Percentiles rank a stretch among this genome's conserved stretches.
phyloP scores from a whole-genome alignment of 2,329 filamentous ascomycete species.

The Diaporthe amygdali region DNA sequence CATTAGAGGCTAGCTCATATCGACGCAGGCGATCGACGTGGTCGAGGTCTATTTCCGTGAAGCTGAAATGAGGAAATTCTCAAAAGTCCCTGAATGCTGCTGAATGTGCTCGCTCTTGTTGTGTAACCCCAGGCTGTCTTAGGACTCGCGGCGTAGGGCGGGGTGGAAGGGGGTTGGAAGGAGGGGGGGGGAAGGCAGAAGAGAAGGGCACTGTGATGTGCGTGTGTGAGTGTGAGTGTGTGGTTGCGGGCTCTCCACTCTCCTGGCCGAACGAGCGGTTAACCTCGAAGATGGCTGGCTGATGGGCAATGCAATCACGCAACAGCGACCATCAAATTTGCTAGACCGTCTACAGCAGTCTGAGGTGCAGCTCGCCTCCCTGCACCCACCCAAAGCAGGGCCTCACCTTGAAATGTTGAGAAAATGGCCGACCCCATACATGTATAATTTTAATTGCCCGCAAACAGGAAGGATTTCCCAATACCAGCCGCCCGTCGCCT shows the following conservation, averaged over 20 bases:
- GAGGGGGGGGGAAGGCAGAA: too few species aligned
- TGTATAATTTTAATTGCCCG: background rate
- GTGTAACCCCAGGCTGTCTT: background rate
- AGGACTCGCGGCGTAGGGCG: background rate
- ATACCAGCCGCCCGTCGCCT: background rate
- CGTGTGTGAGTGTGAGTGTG: background rate
- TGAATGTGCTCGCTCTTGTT: background rate
- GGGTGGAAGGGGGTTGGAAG: background rate
- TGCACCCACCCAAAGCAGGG: background rate
- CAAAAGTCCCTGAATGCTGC: background rate
- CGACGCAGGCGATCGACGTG: slow-evolving; percentile 16
- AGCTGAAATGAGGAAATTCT: slow-evolving; percentile 1
- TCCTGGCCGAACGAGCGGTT: background rate
- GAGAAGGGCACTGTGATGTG: background rate
- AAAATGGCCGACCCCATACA: background rate
- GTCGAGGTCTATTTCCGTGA: background rate
- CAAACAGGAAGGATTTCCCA: background rate
- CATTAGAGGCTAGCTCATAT: slow-evolving; percentile 4
- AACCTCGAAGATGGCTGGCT: background rate
- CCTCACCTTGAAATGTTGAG: background rate
- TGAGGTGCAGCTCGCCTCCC: background rate
- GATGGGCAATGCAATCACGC: background rate
- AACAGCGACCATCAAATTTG: background rate
- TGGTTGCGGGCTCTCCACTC: background rate
- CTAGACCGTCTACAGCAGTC: background rate